Base-by-base conservation (phyloP, 2,329 filamentous ascomycete genomes). In the Microdochium paspali region DNA sequence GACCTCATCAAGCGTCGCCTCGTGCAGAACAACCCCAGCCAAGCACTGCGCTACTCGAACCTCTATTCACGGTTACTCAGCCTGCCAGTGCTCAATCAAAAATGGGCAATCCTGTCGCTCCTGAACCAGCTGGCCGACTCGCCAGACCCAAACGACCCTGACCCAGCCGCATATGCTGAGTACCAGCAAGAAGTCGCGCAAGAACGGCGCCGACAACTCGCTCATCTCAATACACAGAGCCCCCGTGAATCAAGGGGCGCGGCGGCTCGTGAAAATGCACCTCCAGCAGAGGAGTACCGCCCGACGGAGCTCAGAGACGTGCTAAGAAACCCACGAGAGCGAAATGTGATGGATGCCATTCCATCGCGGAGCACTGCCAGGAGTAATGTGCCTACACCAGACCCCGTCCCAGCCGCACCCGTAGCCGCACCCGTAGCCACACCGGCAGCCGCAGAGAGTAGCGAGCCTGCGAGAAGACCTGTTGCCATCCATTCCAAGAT, bases 21-120 rank as follows among this genome's bases (percentile, higher is more conserved):
- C 53, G 80, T 94, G 49, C 81, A 86, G 57, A 85, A 84, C 55
- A 87, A 89, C 59, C 79, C 79, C 43, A 85, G 78, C 53, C 86
- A 90, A 65, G 89, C 90, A 3, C 74, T 91, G 20, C 80, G 84
- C 51, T 95, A 96, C 66, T 85, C 89, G 23, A 94, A 95, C 60
- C 77, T 98, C 24, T 95, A 96, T 67, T 89, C 88, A 28, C 80
- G 89, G 48, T 77, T 98, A 18, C 74, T 96, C 24, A 87, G 88
- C n/a, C 82, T 96, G 54, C 90, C 90, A 0, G 90, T 97, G 5
- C 76, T 98, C 42, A 86, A 87, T 58, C 87, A 95, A 66, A 98
- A 98, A 76, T 97, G 90, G 90, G 89, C 87, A 3, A 96, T 98
- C 54, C 74, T 98, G 20, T 94, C 94, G 63, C 81, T 98, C 39